These are phyloP conservation scores for Penicillium riverlandense DNA, from an alignment of 495 filamentous ascomycete species.

Conservation along the genomic window DNA sequence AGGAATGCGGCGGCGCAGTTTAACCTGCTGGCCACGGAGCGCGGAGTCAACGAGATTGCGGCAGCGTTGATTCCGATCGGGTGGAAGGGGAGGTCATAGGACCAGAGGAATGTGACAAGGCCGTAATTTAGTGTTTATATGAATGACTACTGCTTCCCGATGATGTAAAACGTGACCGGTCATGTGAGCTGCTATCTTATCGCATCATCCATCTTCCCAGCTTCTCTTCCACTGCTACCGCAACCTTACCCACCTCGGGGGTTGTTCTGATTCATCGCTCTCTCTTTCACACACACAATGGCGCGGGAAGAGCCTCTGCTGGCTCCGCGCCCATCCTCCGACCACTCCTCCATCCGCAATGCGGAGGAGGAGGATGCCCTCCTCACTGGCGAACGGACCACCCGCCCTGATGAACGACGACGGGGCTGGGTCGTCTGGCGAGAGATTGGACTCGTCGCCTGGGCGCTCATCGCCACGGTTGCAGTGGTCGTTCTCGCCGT, in stretches of 20 bases:
- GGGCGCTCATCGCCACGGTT: constrained; percentile 84
- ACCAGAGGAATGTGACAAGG: neutral
- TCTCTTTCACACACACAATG: constrained; percentile 19
- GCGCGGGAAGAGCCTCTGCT: constrained; percentile 39
- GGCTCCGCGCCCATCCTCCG: constrained; percentile 36
- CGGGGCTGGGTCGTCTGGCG: constrained; percentile 51
- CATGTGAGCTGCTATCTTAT: neutral
- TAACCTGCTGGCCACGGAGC: constrained; percentile 78
- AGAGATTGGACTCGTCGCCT: constrained; percentile 69
- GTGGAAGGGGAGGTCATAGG: constrained; percentile 51
- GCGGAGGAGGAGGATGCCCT: constrained; percentile 59
- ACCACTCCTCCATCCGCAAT: constrained; percentile 36
- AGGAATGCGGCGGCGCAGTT: constrained; percentile 89
- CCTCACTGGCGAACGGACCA: constrained; percentile 48
- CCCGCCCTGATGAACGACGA: constrained; percentile 17
- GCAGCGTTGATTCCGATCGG: constrained; percentile 85
- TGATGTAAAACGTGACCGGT: neutral
- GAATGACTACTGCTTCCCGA: too few species aligned
- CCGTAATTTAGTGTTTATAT: too few species aligned
- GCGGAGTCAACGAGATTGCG: constrained; percentile 71
- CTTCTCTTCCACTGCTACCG: neutral
- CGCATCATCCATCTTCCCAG: neutral
- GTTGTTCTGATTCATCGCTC: neutral
- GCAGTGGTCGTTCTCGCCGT: constrained; percentile 69
- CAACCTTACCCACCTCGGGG: neutral